Conservation (phyloP, 2,329 filamentous ascomycete genomes). For the Alternaria brassicae region DNA sequence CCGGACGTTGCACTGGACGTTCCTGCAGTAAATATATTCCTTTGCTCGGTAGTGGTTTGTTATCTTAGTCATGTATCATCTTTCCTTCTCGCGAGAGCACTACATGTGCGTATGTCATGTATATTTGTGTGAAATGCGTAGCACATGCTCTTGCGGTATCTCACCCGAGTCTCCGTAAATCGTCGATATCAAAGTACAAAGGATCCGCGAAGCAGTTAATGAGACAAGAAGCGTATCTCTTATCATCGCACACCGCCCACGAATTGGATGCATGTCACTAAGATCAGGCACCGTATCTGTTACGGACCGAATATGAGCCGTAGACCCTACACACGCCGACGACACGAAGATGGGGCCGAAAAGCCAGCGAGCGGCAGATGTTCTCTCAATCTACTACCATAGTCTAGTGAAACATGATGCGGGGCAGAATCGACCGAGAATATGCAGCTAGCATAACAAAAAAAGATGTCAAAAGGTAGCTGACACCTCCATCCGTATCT, state of each 20-base stretch:
- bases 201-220: background rate
- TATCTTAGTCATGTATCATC: background rate
- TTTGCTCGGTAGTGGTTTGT: background rate
- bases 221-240: background rate
- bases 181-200: background rate
- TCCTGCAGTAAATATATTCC: background rate
- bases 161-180: background rate
- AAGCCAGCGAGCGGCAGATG: background rate
- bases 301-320: background rate
- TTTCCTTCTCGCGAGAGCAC: background rate
- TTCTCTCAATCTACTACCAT: background rate
- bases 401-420: background rate
- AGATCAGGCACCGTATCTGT: background rate
- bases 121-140: background rate
- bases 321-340: background rate
- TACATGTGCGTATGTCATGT: background rate
- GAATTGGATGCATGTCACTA: background rate
- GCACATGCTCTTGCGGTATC: background rate
- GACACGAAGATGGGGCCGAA: background rate
- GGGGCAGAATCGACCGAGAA: background rate
- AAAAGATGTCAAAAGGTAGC: background rate
- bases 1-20: too few species aligned
- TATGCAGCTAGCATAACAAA: background rate
- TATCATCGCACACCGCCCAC: conserved; percentile 3
- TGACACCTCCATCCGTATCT: background rate